These are phyloP conservation scores for Strigomonas galati DNA, from an alignment of 208 protist species.

Conservation along the genomic window DNA sequence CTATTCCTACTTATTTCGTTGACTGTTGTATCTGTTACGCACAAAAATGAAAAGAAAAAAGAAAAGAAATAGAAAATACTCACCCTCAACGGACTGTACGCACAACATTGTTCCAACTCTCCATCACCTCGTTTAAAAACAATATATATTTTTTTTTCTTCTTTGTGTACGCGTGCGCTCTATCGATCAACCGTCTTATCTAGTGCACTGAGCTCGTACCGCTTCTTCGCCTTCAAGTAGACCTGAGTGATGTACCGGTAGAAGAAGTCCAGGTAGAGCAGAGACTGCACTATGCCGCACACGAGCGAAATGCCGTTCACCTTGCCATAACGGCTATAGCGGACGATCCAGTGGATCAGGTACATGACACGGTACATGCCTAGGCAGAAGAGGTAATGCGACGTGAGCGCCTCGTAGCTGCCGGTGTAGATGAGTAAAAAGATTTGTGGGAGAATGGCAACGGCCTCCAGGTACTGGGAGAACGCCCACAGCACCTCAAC, in stretches of 20 bases:
- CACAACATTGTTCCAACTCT: no score
- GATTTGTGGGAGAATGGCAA: slow-evolving; percentile 96
- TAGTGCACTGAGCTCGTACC: slow-evolving; percentile 73
- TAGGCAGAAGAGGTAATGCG: slow-evolving; percentile 94
- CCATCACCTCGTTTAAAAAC: no score
- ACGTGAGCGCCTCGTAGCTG: slow-evolving; percentile 92
- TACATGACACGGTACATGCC: slow-evolving; percentile 95
- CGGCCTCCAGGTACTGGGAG: slow-evolving; percentile 95
- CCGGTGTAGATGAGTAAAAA: slow-evolving; percentile 94
- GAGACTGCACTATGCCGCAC: slow-evolving; percentile 88
- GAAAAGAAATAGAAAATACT: no score
- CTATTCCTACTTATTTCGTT: no score
- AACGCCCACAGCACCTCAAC: slow-evolving; percentile 93
- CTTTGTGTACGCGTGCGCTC: not conserved
- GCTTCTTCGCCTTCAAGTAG: slow-evolving; percentile 65
- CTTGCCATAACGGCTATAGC: slow-evolving; percentile 65
- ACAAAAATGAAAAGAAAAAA: no score
- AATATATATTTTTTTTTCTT: not conserved
- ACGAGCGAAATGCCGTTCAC: slow-evolving; percentile 77
- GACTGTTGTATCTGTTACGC: no score
- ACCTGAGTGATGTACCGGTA: slow-evolving; percentile 94
- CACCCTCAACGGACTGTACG: no score
- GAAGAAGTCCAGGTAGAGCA: slow-evolving; percentile 96
- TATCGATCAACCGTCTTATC: not conserved
- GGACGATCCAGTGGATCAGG: slow-evolving; percentile 94